These are phyloP conservation scores for Phytophthora palmivora DNA, from an alignment of 352 stramenopile genomes.

Conservation along the genomic window DNA sequence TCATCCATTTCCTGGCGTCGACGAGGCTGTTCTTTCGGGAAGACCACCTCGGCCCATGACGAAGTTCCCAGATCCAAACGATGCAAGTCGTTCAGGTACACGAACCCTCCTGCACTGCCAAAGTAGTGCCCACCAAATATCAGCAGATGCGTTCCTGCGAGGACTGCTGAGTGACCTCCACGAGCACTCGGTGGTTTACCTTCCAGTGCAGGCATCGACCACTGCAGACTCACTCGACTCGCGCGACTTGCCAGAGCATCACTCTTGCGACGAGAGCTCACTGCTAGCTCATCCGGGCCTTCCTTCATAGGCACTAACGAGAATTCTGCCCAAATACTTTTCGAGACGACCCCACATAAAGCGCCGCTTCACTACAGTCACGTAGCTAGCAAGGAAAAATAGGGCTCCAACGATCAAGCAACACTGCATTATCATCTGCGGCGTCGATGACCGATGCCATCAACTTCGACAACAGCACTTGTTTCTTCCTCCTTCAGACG, in stretches of 20 bases:
- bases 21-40: constrained; percentile 36
- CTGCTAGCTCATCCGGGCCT: constrained; percentile 20
- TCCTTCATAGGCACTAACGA: constrained; percentile 25
- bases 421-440: no score
- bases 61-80: constrained; percentile 87
- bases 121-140: constrained; percentile 93
- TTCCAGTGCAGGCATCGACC: constrained; percentile 63
- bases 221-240: constrained; percentile 61
- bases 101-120: constrained; percentile 81
- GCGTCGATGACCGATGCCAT: constrained; percentile 45
- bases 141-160: constrained; percentile 84
- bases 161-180: constrained; percentile 71
- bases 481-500: constrained; percentile 47
- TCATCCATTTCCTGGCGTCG: constrained; percentile 29
- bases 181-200: constrained; percentile 62
- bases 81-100: constrained; percentile 92
- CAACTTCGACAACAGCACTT: constrained; percentile 53
- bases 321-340: constrained; percentile 3
- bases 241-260: constrained; percentile 34
- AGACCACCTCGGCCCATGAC: constrained; percentile 72
- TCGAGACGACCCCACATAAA: constrained; percentile 13
- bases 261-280: constrained; percentile 32
- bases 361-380: constrained; percentile 5
- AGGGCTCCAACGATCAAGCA: no score
- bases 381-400: no score